These are phyloP conservation scores for Castanea sativa DNA, from an alignment of 306 rosid genomes.

Conservation along the genomic window DNA sequence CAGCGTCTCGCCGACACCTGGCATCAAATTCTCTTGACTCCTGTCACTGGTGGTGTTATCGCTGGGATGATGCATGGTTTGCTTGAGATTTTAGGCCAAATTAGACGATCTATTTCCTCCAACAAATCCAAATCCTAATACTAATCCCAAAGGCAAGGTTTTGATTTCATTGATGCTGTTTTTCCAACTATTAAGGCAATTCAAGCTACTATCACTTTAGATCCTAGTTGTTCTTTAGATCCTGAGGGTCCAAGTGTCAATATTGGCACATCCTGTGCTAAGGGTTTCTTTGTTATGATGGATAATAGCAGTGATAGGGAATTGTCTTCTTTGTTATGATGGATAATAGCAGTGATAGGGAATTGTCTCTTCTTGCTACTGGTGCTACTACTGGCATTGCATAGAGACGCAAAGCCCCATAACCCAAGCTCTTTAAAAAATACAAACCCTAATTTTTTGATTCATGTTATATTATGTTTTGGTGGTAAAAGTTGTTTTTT, in stretches of 20 bases:
- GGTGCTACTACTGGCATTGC: constrained; percentile 97
- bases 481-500: too few relatives aligned
- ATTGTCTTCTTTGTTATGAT: constrained; percentile 87
- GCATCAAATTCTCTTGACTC: constrained; percentile 89
- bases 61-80: constrained; percentile 98
- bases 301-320: constrained; percentile 85
- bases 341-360: constrained; percentile 90
- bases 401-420: too few relatives aligned
- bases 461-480: too few relatives aligned
- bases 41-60: constrained; percentile 90
- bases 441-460: too few relatives aligned
- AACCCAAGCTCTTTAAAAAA: too few relatives aligned
- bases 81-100: constrained; percentile 81
- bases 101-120: constrained; percentile 60
- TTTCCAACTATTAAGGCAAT: constrained; percentile 82
- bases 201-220: constrained; percentile 90
- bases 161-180: constrained; percentile 79
- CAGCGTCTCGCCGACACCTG: constrained; percentile 88
- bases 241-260: constrained; percentile 99
- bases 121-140: too few relatives aligned
- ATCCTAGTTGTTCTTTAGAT: constrained; percentile 96
- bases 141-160: constrained; percentile 61
- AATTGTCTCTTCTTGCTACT: constrained; percentile 93
- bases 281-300: constrained; percentile 89
- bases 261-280: constrained; percentile 95